Base-by-base conservation (phyloP, 202 grass and related monocot species). In the Dendrocalamus latiflorus region DNA sequence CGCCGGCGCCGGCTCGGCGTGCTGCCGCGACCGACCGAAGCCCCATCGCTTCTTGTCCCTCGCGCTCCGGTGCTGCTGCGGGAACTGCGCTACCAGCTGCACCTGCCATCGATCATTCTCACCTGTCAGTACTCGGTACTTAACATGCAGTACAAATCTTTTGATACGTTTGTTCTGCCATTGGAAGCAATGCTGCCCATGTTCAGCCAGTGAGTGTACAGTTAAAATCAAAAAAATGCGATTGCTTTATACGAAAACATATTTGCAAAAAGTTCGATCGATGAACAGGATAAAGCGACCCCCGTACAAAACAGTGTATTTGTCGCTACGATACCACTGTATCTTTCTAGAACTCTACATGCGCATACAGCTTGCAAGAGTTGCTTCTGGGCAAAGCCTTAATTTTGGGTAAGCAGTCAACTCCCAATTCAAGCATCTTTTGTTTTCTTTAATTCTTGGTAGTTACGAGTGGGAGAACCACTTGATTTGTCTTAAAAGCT, bases 31-130 rank as follows among this genome's bases (percentile, higher is more conserved):
- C 76, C 89, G 83, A 9, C 87, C 87, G 72, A 93, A 95, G 1
- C 73, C 83, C 96, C 96, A 94, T 89, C 77, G 90, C 89, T 99
- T 99, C 89, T 96, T 99, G 60, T 99, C 93, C 80, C 75, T 83
- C 30, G 50, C 55, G 65, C 81, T 58, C 74, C 85, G 82, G 43
- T 91, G 87, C 65, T 88, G 26, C 6, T 72, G 55, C 62, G 75
- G 58, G 68, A 63, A 86, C 63, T 70, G 84, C 43, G 88, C 63
- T 84, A 90, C 84, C 55, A 87, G 80, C 60, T 86, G 88, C 69
- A 18, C 88, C 84, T 80, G 80, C 44, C 60, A 90, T 83, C 9
- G 16, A 57, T 39, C 34, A 44, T 47, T 39, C 57, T n/a, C 79
- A 34, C 25, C 26, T 18, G 14, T 81, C 70, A 86, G 16, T 16